Evolutionary conservation across 257 asterid species (phyloP).

Genomic region (Solanum bukasovii): DNA sequence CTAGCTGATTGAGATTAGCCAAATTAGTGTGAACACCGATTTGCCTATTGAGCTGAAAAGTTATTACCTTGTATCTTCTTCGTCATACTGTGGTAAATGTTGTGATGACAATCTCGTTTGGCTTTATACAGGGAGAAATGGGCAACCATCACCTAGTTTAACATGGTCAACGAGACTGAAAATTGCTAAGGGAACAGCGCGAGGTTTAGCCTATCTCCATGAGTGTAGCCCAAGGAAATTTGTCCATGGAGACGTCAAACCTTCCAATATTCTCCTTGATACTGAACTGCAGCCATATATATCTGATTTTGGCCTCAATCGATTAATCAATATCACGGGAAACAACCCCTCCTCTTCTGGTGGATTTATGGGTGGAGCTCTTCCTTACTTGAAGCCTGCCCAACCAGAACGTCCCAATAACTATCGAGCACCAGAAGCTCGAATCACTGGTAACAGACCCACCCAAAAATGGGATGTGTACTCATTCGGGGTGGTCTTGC

Average conservation of each 20-base stretch:
- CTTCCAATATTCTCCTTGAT: conserved; percentile 90
- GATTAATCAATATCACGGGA: conserved; percentile 80
- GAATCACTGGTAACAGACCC: conserved; percentile 44
- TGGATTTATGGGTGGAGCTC: conserved; percentile 83
- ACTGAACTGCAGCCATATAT: conserved; percentile 52
- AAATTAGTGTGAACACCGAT: background rate
- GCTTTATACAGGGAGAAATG: conserved; percentile 45
- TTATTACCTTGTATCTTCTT: background rate
- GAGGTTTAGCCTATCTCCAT: conserved; percentile 85
- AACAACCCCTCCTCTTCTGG: conserved; percentile 79
- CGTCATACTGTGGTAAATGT: background rate
- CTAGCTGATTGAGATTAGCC: background rate
- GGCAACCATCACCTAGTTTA: conserved; percentile 46
- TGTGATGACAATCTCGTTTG: background rate
- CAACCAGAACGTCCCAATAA: conserved; percentile 48
- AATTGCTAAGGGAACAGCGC: conserved; percentile 62
- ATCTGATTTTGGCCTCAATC: conserved; percentile 88
- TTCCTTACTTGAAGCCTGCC: conserved; percentile 52
- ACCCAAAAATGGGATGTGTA: conserved; percentile 96
- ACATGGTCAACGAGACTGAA: conserved; percentile 70
- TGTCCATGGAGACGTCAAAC: conserved; percentile 76
- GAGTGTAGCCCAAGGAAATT: conserved; percentile 94
- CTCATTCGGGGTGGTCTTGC: conserved; percentile 79
- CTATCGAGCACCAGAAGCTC: conserved; percentile 81
- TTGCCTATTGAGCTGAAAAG: background rate